Base-by-base conservation (phyloP, 2,329 filamentous ascomycete species). In the Microsporum canis region DNA sequence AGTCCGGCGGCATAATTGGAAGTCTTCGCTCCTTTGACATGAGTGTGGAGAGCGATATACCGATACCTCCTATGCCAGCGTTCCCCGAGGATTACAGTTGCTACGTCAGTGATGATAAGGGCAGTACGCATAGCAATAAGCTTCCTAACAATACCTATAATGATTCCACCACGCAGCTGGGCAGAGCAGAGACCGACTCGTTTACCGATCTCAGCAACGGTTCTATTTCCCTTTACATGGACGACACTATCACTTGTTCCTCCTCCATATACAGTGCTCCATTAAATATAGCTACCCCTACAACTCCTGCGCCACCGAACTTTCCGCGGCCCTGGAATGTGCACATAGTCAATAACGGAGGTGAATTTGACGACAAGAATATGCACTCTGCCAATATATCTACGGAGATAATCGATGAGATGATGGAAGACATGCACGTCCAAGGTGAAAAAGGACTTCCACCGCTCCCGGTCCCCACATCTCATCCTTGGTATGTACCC, bases 391-490 rank as follows among this genome's bases (percentile, higher is more conserved):
- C 33, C 33, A 41, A 27, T 23, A 14, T 6, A 8, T 23, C 38
- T 12, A 17, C 57, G 1, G 57, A 59, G 12, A 34, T 59, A 47
- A 59, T 59, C 2, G 57, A 59, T n/a, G 57, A 59, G 57, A 59
- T 47, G 39, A 47, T 59, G 39, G 57, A 59, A 45, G 41, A 59
- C 23, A 27, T 59, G 29, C 57, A 59, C 31, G 3, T 45, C 12
- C 57, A 47, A 17, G 39, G 27, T 33, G n/a, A 59, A 47, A 59
- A 59, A 27, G 31, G 29, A 23, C 23, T 47, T 41, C 31, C 31
- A 23, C 38, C 55, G 8, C 38, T 41, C 23, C 17, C 33, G 17
- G 38, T 39, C 14, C 38, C 55, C 5, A n/a, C 33, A n/a, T 17
- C 27, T 23, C 55, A 57, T 39, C 34, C 55, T 38, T 57, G 55